A percentile compares a stretch with the other conserved stretches of the same genome.
phyloP scores from a whole-genome alignment of 352 stramenopile genomes.

The Globisporangium parvum region DNA sequence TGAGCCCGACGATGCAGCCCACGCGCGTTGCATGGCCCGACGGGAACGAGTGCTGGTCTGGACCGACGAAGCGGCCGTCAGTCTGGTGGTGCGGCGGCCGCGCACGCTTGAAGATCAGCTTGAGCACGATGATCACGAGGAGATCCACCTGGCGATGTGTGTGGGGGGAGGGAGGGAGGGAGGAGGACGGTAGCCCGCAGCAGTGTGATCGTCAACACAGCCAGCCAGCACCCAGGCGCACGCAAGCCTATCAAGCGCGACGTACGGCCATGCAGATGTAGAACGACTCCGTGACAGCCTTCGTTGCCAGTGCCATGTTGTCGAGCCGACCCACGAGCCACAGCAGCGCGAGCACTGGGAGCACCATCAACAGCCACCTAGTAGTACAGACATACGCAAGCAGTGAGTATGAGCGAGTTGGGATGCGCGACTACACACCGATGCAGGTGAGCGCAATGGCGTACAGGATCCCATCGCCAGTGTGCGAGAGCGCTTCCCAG shows the following conservation, averaged over 20 bases:
- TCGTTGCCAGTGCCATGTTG: constrained; percentile 19
- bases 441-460: constrained; percentile 8
- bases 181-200: background rate
- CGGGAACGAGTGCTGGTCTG: constrained; percentile 83
- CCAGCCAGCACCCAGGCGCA: background rate
- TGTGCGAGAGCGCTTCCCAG: constrained; percentile 78
- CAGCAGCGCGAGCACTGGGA: constrained; percentile 29
- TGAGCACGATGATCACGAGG: constrained; percentile 73
- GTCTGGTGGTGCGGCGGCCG: constrained; percentile 67
- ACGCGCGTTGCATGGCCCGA: constrained; percentile 76
- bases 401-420: background rate
- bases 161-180: no score
- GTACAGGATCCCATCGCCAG: constrained; percentile 80
- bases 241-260: background rate
- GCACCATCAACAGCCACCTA: constrained; percentile 56
- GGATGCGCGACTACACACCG: background rate
- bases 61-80: constrained; percentile 71
- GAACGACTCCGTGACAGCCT: constrained; percentile 28
- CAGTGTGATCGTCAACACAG: background rate
- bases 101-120: constrained; percentile 63
- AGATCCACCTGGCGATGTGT: constrained; percentile 46
- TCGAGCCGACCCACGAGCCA: constrained; percentile 29
- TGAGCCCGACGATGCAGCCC: constrained; percentile 61
- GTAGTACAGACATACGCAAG: constrained; percentile 7
- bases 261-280: constrained; percentile 46